Percentiles rank a stretch among this genome's conserved stretches.
Conservation (phyloP, 257 asterid genomes). For the Knoxia roxburghii region DNA sequence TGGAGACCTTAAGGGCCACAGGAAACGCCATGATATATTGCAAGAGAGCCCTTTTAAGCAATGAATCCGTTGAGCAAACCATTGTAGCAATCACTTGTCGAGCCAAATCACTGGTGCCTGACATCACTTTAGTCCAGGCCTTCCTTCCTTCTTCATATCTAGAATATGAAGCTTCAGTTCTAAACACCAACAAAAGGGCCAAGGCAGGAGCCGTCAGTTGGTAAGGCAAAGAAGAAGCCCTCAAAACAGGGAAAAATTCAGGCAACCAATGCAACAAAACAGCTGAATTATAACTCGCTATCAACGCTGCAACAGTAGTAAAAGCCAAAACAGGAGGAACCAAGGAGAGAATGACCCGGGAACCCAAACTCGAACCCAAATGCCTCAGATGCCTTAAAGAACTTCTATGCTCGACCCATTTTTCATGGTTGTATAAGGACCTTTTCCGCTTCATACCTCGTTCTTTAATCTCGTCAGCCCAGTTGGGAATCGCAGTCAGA, state of each 20-base stretch:
- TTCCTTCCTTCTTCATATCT: constrained; percentile 77
- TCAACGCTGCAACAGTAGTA: constrained; percentile 58
- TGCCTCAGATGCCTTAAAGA: constrained; percentile 74
- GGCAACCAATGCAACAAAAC: constrained; percentile 65
- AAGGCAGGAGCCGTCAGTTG: constrained; percentile 93
- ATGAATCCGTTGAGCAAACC: constrained; percentile 36
- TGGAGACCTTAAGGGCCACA: constrained; percentile 74
- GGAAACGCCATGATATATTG: constrained; percentile 86
- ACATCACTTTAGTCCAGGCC: constrained; percentile 73
- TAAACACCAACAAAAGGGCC: constrained; percentile 83
- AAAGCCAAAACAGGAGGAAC: constrained; percentile 80
- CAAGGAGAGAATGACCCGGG: constrained; percentile 76
- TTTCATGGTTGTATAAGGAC: constrained; percentile 51
- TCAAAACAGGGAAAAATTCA: constrained; percentile 62
- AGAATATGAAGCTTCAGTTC: constrained; percentile 96
- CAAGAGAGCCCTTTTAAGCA: constrained; percentile 61
- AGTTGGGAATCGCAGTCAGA: constrained; percentile 56
- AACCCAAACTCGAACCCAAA: constrained; percentile 49
- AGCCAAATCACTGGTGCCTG: constrained; percentile 70
- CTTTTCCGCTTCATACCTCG: constrained; percentile 58
- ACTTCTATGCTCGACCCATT: constrained; percentile 81
- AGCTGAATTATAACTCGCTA: constrained; percentile 70
- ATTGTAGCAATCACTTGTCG: constrained; percentile 69
- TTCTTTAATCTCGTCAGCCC: constrained; percentile 70
- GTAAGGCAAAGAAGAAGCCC: constrained; percentile 82